A percentile compares a stretch with the other conserved stretches of the same genome.
These are phyloP conservation scores for Steccherinum ochraceum DNA, from an alignment of 768 basidiomycete species.

Conservation along the genomic window DNA sequence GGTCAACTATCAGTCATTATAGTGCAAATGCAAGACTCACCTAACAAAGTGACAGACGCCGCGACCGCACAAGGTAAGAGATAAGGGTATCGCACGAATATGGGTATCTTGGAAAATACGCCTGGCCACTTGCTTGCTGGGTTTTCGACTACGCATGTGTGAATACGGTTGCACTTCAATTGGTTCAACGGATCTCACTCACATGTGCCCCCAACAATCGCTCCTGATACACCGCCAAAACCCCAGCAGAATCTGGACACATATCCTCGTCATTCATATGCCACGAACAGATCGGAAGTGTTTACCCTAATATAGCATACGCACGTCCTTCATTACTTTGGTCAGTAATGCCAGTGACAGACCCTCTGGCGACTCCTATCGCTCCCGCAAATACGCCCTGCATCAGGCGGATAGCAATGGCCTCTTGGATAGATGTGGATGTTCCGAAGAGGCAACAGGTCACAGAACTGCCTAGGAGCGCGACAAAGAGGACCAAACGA, in stretches of 20 bases:
- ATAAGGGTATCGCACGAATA: slow-evolving; percentile 85
- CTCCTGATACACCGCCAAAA: slow-evolving; percentile 89
- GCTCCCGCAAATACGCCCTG: slow-evolving; percentile 93
- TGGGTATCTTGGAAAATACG: slow-evolving; percentile 52
- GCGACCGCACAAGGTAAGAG: slow-evolving; percentile 82
- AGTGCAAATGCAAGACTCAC: slow-evolving; percentile 29
- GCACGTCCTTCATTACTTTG: slow-evolving; percentile 89
- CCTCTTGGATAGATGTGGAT: slow-evolving; percentile 67
- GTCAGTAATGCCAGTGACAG: slow-evolving; percentile 83
- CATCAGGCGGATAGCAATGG: slow-evolving; percentile 77
- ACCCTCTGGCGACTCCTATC: slow-evolving; percentile 90
- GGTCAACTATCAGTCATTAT: neutral
- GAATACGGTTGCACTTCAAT: slow-evolving; percentile 10
- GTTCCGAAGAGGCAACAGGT: slow-evolving; percentile 79
- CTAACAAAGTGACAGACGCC: slow-evolving; percentile 65
- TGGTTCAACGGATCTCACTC: slow-evolving; percentile 24
- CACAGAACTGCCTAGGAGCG: slow-evolving; percentile 78
- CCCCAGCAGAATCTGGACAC: slow-evolving; percentile 94
- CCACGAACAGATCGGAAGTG: neutral
- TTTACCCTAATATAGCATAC: slow-evolving; percentile 85
- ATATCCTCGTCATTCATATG: neutral
- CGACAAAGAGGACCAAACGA: slow-evolving; percentile 77
- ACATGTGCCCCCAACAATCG: slow-evolving; percentile 82
- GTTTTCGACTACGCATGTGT: slow-evolving; percentile 55
- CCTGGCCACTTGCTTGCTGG: slow-evolving; percentile 85